These are phyloP conservation scores for Sclerotinia nivalis DNA, from an alignment of 2,329 filamentous ascomycete genomes.

Conservation along the genomic window DNA sequence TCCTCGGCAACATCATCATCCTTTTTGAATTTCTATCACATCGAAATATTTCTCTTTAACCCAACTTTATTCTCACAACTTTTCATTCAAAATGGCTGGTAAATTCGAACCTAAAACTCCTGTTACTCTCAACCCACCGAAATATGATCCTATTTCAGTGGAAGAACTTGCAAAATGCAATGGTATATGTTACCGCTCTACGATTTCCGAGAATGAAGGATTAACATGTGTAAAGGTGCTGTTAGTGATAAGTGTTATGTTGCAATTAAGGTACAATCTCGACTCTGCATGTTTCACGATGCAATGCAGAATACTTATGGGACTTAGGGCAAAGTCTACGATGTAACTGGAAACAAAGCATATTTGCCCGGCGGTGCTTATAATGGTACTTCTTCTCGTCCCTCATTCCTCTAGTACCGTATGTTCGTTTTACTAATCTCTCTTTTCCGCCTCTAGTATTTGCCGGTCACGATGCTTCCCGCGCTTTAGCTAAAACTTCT, in stretches of 20 bases:
- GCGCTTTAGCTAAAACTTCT: slow-evolving; percentile 82
- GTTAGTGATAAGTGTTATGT: slow-evolving; percentile 67
- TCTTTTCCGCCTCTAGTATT: slow-evolving; percentile 64
- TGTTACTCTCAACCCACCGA: slow-evolving; percentile 77
- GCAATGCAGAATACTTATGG: not conserved
- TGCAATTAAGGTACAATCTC: slow-evolving; percentile 60
- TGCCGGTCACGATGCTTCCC: slow-evolving; percentile 92
- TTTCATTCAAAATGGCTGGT: slow-evolving; percentile 50
- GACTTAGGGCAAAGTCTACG: slow-evolving; percentile 81
- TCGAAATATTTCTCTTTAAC: not conserved
- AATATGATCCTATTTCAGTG: slow-evolving; percentile 79
- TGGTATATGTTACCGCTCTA: slow-evolving; percentile 57
- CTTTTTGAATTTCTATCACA: not conserved
- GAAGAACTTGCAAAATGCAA: slow-evolving; percentile 80
- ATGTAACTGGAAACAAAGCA: slow-evolving; percentile 85
- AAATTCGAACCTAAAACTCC: slow-evolving; percentile 79
- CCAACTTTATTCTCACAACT: not conserved
- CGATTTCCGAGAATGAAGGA: not conserved
- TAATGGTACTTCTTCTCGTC: slow-evolving; percentile 60
- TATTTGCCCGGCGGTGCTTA: slow-evolving; percentile 85
- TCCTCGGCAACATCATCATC: slow-evolving; percentile 9
- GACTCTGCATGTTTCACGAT: not conserved
- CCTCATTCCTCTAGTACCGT: not conserved
- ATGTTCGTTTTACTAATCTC: not conserved
- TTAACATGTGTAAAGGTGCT: slow-evolving; percentile 50